A percentile compares a stretch with the other conserved stretches of the same genome.
Conservation (phyloP, 306 rosid genomes). For the Glycine soja region DNA sequence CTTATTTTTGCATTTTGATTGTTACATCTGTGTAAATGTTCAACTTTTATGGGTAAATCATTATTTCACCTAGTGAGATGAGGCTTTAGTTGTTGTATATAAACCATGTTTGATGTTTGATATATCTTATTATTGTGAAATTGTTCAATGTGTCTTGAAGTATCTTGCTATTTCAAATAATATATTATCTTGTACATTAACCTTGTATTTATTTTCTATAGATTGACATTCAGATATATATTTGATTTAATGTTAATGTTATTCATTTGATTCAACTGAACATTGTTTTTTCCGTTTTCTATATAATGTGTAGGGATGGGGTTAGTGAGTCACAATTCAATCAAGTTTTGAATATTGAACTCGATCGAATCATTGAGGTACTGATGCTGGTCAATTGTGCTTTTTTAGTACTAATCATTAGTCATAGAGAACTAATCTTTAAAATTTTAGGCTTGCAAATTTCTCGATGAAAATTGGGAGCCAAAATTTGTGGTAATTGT, state of each 20-base stretch:
- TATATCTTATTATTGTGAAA: conserved; percentile 12
- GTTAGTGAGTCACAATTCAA: conserved; percentile 97
- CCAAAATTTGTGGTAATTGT: conserved; percentile 92
- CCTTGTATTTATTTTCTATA: background rate
- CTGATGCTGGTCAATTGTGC: conserved; percentile 1
- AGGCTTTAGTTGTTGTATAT: background rate
- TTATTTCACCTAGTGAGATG: background rate
- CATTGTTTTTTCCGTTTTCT: conserved; percentile 7
- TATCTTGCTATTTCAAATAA: background rate
- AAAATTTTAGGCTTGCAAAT: conserved; percentile 78
- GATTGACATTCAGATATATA: conserved; percentile 16
- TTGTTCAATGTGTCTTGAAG: background rate
- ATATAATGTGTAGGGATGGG: conserved; percentile 74
- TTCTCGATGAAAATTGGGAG: conserved; percentile 85
- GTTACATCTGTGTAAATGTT: no score
- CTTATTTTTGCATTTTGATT: background rate
- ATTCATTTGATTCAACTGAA: conserved; percentile 9
- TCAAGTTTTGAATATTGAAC: conserved; percentile 88
- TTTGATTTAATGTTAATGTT: background rate
- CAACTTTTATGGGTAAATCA: background rate
- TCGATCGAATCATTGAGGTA: conserved; percentile 87
- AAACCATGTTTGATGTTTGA: background rate
- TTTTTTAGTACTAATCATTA: background rate
- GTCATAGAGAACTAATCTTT: conserved; percentile 10
- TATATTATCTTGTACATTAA: background rate